Percentiles rank a stretch among this genome's conserved stretches.
phyloP scores from a whole-genome alignment of 148 eudicot species.

The Heliosperma pusillum region DNA sequence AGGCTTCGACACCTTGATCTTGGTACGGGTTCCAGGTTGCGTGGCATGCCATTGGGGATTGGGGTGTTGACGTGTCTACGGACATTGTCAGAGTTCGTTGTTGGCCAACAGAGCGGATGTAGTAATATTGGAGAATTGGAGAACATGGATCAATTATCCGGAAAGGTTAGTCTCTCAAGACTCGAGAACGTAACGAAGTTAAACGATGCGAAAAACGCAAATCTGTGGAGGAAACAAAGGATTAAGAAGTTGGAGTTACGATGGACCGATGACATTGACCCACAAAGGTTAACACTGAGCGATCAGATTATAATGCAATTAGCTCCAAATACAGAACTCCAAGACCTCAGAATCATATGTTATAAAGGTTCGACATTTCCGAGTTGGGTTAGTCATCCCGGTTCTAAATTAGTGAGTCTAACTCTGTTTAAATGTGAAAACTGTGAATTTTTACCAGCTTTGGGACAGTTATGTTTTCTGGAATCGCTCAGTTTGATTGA shows the following conservation, averaged over 20 bases:
- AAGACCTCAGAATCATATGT: constrained; percentile 11
- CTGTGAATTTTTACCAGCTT: constrained; percentile 13
- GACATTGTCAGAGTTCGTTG: constrained; percentile 19
- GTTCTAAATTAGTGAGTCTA: constrained; percentile 3
- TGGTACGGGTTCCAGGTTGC: background rate
- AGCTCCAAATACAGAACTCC: constrained; percentile 5
- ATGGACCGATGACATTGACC: constrained; percentile 11
- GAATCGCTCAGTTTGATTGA: constrained; percentile 21
- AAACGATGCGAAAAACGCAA: constrained; percentile 15
- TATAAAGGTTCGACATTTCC: constrained; percentile 19
- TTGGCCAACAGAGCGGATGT: background rate
- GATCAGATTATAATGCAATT: constrained; percentile 4
- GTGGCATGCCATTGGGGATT: constrained; percentile 19
- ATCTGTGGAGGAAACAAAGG: background rate
- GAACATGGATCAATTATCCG: background rate
- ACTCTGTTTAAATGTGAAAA: constrained; percentile 25
- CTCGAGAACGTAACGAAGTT: constrained; percentile 16
- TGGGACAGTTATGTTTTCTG: constrained; percentile 22
- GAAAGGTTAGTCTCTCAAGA: constrained; percentile 19
- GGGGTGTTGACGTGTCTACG: constrained; percentile 14
- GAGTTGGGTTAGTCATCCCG: constrained; percentile 19
- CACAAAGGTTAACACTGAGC: background rate
- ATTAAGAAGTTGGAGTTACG: constrained; percentile 18
- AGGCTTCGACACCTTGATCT: constrained; percentile 24
- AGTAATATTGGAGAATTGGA: constrained; percentile 5